Conservation (phyloP, 768 basidiomycete genomes). For the Strobilomyces dryophilus region DNA sequence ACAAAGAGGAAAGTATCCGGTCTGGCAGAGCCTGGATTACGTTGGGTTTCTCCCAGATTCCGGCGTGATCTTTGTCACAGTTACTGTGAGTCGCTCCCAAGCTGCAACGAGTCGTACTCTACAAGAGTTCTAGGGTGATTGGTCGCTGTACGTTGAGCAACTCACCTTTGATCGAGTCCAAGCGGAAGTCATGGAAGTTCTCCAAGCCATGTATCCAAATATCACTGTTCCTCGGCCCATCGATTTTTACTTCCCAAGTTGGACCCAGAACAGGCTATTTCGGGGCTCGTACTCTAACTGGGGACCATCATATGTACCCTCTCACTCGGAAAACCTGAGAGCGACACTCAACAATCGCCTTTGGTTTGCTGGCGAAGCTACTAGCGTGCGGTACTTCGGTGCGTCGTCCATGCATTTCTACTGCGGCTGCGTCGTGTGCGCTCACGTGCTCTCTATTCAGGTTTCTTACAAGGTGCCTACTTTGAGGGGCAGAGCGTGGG, state of each 20-base stretch:
- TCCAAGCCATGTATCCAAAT: constrained; percentile 58
- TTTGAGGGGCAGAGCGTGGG: constrained; percentile 47
- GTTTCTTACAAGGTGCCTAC: constrained; percentile 58
- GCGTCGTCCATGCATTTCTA: constrained; percentile 17
- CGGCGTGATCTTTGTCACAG: constrained; percentile 37
- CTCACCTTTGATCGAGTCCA: constrained; percentile 45
- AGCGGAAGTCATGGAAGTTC: constrained; percentile 51
- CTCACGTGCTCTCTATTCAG: constrained; percentile 24
- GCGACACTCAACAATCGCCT: constrained; percentile 47
- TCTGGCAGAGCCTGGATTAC: constrained; percentile 66
- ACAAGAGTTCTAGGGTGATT: constrained; percentile 46
- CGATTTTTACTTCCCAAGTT: constrained; percentile 52
- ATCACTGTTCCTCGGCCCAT: constrained; percentile 50
- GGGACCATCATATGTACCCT: constrained; percentile 56
- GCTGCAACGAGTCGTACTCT: neutral
- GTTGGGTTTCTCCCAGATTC: constrained; percentile 56
- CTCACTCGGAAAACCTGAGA: constrained; percentile 53
- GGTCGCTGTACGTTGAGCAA: constrained; percentile 53
- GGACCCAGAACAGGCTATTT: constrained; percentile 47
- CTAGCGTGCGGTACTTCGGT: constrained; percentile 56
- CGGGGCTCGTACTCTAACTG: constrained; percentile 60
- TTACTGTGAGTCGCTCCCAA: constrained; percentile 18
- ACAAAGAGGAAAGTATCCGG: constrained; percentile 57
- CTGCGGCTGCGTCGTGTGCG: neutral
- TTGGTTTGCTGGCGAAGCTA: constrained; percentile 65